Base-by-base conservation (phyloP, 148 eudicot genomes). In the Rhododendron simsii region DNA sequence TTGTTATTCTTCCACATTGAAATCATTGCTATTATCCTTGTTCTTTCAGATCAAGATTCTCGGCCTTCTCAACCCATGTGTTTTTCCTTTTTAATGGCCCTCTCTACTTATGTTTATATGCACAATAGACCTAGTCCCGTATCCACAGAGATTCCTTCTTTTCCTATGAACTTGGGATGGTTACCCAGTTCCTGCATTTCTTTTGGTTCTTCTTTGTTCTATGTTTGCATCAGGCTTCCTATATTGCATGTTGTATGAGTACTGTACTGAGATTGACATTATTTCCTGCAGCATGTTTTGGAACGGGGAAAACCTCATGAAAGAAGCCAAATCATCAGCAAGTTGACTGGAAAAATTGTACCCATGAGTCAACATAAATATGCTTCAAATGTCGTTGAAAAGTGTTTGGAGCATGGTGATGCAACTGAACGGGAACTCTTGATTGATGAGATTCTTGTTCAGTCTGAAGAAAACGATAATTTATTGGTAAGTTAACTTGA, bases 371-470 rank as follows among this genome's bases (percentile, higher is more conserved):
- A 93, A 88, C 98, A 94, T 80, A 96, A 96, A 84, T 96, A 86
- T 87, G 98, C 98, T 45, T 96, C 98, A 82, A 96, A 96, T 91
- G 98, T 96, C 20, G 91, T 94, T 67, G 98, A 96, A 87, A 96
- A 96, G 88, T 96, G 98, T 87, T 77, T 96, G 87, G 92, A 92
- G 61, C 84, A 87, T 84, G 93, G 96, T 20, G 92, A 87, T 87
- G 85, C 89, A 78, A 81, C 89, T 67, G 96, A 90, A 83, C 83
- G 90, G 63, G 90, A 93, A 85, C 84, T 88, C 84, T 87, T 95
- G 85, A 91, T 95, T 61, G 93, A 90, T 81, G 98, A 96, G 90
- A 90, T 96, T 73, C 84, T 96, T 81, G 88, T 85, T 30, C 90
- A 85, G 74, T 57, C 94, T 26, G 95, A 90, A 33, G 90, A 92